Evolutionary conservation across 306 rosid species (phyloP).

Genomic region (Hippophae tibetana): DNA sequence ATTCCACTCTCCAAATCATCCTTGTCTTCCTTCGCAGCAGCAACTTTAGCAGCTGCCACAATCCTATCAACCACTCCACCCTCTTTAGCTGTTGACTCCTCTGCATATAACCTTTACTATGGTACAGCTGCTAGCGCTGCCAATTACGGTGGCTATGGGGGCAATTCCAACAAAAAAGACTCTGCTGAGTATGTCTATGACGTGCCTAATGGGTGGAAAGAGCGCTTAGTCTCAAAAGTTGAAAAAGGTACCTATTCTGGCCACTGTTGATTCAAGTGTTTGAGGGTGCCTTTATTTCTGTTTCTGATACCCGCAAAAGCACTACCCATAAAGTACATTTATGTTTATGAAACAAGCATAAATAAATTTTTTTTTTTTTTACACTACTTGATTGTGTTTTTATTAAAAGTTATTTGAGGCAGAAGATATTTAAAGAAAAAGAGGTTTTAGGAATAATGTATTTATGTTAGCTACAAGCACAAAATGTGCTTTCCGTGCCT

Average conservation of each 20-base stretch:
- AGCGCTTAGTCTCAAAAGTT: slow-evolving; percentile 73
- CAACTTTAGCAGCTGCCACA: slow-evolving; percentile 43
- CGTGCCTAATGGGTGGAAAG: slow-evolving; percentile 80
- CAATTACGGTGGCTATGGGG: slow-evolving; percentile 82
- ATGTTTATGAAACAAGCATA: too few species aligned
- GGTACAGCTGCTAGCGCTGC: slow-evolving; percentile 92
- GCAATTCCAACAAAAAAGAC: slow-evolving; percentile 67
- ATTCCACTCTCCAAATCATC: slow-evolving; percentile 30
- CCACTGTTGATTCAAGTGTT: background rate
- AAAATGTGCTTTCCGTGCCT: too few species aligned
- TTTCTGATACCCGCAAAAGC: too few species aligned
- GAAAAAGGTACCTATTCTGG: slow-evolving; percentile 45
- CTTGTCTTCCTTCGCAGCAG: slow-evolving; percentile 14
- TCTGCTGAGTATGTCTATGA: slow-evolving; percentile 79
- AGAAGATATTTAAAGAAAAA: too few species aligned
- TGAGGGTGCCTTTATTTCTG: background rate
- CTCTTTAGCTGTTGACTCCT: slow-evolving; percentile 32
- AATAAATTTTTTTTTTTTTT: too few species aligned
- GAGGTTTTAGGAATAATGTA: too few species aligned
- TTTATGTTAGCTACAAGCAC: too few species aligned
- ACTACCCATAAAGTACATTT: too few species aligned
- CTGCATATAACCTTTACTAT: slow-evolving; percentile 53
- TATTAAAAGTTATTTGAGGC: too few species aligned
- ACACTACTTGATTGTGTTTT: too few species aligned
- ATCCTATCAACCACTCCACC: slow-evolving; percentile 37